These are phyloP conservation scores for Botryotinia convoluta DNA, from an alignment of 2,329 filamentous ascomycete species.

Conservation along the genomic window DNA sequence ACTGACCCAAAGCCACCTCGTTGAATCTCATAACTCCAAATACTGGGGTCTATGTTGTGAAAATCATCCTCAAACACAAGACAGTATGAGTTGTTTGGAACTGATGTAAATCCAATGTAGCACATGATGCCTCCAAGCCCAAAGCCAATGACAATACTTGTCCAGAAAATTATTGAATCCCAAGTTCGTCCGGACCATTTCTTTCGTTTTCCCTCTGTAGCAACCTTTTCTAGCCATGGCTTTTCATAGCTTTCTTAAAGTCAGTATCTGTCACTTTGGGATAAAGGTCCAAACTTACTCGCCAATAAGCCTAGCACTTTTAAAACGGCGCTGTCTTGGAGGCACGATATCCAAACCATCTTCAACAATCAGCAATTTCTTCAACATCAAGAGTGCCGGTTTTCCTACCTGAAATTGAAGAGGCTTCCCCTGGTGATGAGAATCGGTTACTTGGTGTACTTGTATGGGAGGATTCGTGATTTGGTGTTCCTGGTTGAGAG, in stretches of 20 bases:
- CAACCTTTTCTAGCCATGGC: slow-evolving; percentile 21
- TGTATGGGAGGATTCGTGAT: slow-evolving; percentile 3
- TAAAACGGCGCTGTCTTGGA: slow-evolving; percentile 21
- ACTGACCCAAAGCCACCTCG: slow-evolving; percentile 22
- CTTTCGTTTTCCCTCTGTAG: slow-evolving; percentile 18
- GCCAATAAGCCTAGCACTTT: slow-evolving; percentile 25
- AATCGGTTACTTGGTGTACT: slow-evolving; percentile 11
- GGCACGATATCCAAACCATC: slow-evolving; percentile 7
- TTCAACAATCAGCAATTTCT: background rate
- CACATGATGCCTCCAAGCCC: slow-evolving; percentile 23
- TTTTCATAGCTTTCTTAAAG: slow-evolving; percentile 23
- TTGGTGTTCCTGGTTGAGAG: slow-evolving; percentile 14
- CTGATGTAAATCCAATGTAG: slow-evolving; percentile 13
- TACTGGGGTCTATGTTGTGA: slow-evolving; percentile 40
- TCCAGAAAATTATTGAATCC: slow-evolving; percentile 22
- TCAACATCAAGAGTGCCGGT: background rate
- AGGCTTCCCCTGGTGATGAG: slow-evolving; percentile 1
- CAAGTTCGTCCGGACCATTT: slow-evolving; percentile 19
- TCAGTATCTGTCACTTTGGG: background rate
- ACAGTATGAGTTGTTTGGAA: slow-evolving; percentile 43
- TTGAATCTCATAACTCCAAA: slow-evolving; percentile 49
- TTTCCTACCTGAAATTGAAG: slow-evolving; percentile 15
- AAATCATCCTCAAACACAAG: slow-evolving; percentile 50
- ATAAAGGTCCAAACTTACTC: slow-evolving; percentile 16
- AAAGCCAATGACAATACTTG: slow-evolving; percentile 18